Evolutionary conservation across 23 red algal genomes (phyloP), one percentile per base, ranked within the genome.

Genomic region (Agarophyton chilense): DNA sequence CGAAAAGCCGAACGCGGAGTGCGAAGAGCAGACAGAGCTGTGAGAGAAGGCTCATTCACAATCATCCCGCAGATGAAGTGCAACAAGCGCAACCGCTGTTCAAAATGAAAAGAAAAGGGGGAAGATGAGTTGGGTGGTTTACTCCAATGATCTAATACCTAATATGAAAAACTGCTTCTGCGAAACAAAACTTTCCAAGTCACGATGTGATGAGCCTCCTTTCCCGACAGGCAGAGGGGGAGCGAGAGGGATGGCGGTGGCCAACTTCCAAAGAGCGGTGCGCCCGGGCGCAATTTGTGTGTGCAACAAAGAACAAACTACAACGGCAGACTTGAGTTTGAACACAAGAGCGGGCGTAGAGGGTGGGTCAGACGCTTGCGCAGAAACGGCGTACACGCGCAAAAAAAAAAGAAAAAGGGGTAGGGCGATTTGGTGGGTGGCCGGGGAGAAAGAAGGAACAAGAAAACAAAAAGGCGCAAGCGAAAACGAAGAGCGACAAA

Each of bases 121-220:
- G n/a, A n/a, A n/a, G n/a, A n/a, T n/a, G n/a, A n/a, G n/a, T n/a
- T n/a, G n/a, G 56, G 56, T 47, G 32, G 32, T 65, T 65, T 65
- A 65, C 60, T 65, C 32, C 4, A 14, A 47, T 33, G 60, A 65
- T 65, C 60, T 6, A 36, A 65, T 35, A 65, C 60, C 28, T 65
- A 65, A 65, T 65, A 65, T 65, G 28, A 65, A 65, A 65, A 65
- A 65, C 60, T 65, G 31, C 60, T 35, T 35, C 60, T 65, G 28
- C 35, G 60, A 35, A 33, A 65, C 60, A 36, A 26, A 61, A 18
- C 21, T 55, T 32, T 33, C 25, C 60, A 33, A 26, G 26, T 33
- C 60, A 36, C 32, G 16, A 25, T 61, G 60, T 65, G 60, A 65
- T 36, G 60, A 18, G 31, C 18, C 35, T 29, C 35, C 10, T 65